Evolutionary conservation across 2,329 filamentous ascomycete genomes (phyloP).

Genomic region (Colletotrichum limetticola): DNA sequence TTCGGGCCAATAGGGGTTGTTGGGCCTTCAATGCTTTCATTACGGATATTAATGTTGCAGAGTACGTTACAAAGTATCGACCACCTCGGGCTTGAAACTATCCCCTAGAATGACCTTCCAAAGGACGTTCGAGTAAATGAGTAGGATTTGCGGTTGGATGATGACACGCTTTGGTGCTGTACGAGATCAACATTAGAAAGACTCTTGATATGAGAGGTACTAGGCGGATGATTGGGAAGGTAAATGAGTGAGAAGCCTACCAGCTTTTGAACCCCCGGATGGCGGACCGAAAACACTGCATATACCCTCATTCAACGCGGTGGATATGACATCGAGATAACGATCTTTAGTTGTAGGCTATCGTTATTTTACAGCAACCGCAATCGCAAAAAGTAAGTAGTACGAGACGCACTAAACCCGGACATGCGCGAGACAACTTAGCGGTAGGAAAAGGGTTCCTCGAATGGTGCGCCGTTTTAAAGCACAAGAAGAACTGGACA

Average conservation of each 20-base stretch:
- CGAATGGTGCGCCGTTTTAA: slow-evolving; percentile 24
- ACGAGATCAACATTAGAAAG: background rate
- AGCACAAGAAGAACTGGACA: slow-evolving; percentile 23
- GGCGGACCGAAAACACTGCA: background rate
- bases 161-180: slow-evolving; percentile 10
- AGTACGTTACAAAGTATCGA: slow-evolving; percentile 21
- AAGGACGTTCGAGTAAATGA: slow-evolving; percentile 27
- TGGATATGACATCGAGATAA: slow-evolving; percentile 24
- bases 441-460: slow-evolving; percentile 19
- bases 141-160: slow-evolving; percentile 27
- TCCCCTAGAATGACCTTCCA: slow-evolving; percentile 21
- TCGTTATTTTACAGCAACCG: background rate
- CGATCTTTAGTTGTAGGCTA: background rate
- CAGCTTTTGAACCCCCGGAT: background rate
- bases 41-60: slow-evolving; percentile 19
- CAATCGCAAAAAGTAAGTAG: accelerated
- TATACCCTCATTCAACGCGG: slow-evolving; percentile 21
- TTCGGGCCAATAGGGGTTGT: slow-evolving; percentile 23
- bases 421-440: slow-evolving; percentile 26
- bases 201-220: too few species aligned
- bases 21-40: slow-evolving; percentile 29
- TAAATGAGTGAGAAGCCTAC: background rate
- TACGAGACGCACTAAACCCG: slow-evolving; percentile 8
- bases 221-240: background rate
- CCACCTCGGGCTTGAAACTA: slow-evolving; percentile 10